Evolutionary conservation across 768 basidiomycete species (phyloP).

Genomic region (Leccinum imitatum): DNA sequence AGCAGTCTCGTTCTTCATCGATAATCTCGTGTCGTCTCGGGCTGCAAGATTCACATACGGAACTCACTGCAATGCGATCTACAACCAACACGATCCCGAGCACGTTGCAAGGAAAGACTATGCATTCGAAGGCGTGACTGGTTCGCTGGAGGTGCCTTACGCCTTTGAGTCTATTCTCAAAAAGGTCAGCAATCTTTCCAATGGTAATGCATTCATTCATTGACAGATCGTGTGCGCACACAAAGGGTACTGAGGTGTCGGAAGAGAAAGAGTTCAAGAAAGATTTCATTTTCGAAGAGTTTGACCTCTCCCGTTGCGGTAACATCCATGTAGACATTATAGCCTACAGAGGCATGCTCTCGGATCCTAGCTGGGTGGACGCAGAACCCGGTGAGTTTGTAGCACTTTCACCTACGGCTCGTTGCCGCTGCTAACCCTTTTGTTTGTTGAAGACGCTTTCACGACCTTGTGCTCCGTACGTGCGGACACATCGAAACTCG

Average conservation of each 20-base stretch:
- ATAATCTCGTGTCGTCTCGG: conserved; percentile 13
- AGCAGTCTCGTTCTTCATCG: conserved; percentile 13
- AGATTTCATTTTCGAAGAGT: conserved; percentile 15
- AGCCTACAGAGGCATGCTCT: conserved; percentile 11
- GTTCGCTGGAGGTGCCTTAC: conserved; percentile 8
- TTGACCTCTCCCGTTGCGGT: conserved; percentile 15
- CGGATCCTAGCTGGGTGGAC: conserved; percentile 11
- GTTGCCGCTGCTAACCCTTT: neutral
- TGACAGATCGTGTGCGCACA: neutral
- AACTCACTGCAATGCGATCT: conserved; percentile 14
- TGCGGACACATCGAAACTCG: conserved; percentile 16
- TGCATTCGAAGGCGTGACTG: conserved; percentile 13
- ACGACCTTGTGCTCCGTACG: conserved; percentile 13
- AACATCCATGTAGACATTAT: conserved; percentile 17
- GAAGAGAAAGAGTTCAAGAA: conserved; percentile 19
- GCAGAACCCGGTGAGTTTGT: conserved; percentile 7
- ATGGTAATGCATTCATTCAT: neutral
- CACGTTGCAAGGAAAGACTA: conserved; percentile 3
- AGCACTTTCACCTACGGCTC: too few relatives aligned
- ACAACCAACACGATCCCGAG: conserved; percentile 11
- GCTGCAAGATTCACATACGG: conserved; percentile 15
- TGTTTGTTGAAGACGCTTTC: conserved; percentile 3
- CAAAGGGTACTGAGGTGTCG: conserved; percentile 13
- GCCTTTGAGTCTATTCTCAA: conserved; percentile 13
- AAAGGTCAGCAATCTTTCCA: neutral